Conservation (phyloP, 2,329 filamentous ascomycete species). For the Huntiella decipiens region DNA sequence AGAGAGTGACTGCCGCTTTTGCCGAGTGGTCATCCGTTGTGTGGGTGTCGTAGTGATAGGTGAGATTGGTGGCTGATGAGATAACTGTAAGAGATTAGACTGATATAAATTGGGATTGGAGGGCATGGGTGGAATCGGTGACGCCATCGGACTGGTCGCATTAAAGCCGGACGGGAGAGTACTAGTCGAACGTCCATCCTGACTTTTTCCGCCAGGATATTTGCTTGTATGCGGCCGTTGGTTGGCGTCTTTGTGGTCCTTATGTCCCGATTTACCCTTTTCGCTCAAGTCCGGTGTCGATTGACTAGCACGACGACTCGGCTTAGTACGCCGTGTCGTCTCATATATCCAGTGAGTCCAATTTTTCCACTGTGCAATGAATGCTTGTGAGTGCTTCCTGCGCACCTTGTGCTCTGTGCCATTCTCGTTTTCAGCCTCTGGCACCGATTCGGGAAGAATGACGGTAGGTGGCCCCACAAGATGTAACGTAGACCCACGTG, state of each 20-base stretch:
- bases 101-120: constrained; percentile 5
- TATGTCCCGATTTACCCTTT: constrained; percentile 23
- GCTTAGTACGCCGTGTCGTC: constrained; percentile 32
- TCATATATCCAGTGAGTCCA: constrained; percentile 46
- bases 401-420: constrained; percentile 26
- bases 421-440: constrained; percentile 12
- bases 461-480: constrained; percentile 51
- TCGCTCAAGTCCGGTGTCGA: constrained; percentile 40
- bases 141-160: constrained; percentile 29
- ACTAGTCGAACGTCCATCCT: constrained; percentile 19
- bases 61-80: constrained; percentile 1
- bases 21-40: constrained; percentile 9
- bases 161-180: constrained; percentile 31
- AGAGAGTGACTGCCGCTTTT: constrained; percentile 62
- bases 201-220: constrained; percentile 10
- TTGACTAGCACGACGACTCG: constrained; percentile 31
- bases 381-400: constrained; percentile 38
- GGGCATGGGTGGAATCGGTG: constrained; percentile 12
- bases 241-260: constrained; percentile 27
- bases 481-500: constrained; percentile 70
- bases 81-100: background rate
- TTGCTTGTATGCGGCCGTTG: constrained; percentile 43
- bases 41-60: constrained; percentile 5
- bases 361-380: constrained; percentile 42
- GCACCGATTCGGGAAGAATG: constrained; percentile 17